These are phyloP conservation scores for Alternaria sp. DNA, from an alignment of 2,329 filamentous ascomycete genomes.

Conservation along the genomic window DNA sequence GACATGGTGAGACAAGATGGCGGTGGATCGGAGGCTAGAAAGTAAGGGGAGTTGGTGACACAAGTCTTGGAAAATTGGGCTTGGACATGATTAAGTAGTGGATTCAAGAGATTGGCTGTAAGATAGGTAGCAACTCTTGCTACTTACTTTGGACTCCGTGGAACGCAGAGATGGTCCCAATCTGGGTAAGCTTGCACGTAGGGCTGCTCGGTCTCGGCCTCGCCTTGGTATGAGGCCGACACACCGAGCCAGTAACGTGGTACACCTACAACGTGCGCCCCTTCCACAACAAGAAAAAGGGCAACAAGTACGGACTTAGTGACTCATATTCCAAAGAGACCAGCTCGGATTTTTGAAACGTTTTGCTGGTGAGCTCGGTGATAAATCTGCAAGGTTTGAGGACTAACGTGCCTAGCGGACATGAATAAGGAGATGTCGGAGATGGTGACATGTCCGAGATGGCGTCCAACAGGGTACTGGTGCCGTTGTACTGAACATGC, in stretches of 20 bases:
- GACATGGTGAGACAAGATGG: slow-evolving; percentile 15
- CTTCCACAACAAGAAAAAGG: not conserved
- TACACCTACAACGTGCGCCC: not conserved
- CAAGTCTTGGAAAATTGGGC: not conserved
- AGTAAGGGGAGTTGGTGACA: not conserved
- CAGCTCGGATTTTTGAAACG: not conserved
- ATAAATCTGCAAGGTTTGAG: not conserved
- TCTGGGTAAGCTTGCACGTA: not conserved
- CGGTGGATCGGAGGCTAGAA: not conserved
- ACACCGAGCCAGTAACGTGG: slow-evolving; percentile 1
- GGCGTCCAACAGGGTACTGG: not conserved
- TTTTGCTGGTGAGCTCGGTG: not conserved
- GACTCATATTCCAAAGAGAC: not conserved
- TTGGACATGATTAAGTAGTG: not conserved
- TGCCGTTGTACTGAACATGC: not conserved
- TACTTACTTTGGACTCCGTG: not conserved
- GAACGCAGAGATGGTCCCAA: not conserved
- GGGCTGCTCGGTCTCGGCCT: slow-evolving; percentile 4
- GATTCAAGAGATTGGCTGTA: not conserved
- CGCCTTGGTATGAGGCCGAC: slow-evolving; percentile 4
- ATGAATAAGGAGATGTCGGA: slow-evolving; percentile 1
- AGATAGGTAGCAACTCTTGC: not conserved
- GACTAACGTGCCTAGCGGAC: not conserved
- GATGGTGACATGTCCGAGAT: not conserved
- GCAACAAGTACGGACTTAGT: not conserved